Evolutionary conservation across 805 yeast species (phyloP), one percentile per base, ranked within the genome.

Genomic region (Yarrowia porcina): DNA sequence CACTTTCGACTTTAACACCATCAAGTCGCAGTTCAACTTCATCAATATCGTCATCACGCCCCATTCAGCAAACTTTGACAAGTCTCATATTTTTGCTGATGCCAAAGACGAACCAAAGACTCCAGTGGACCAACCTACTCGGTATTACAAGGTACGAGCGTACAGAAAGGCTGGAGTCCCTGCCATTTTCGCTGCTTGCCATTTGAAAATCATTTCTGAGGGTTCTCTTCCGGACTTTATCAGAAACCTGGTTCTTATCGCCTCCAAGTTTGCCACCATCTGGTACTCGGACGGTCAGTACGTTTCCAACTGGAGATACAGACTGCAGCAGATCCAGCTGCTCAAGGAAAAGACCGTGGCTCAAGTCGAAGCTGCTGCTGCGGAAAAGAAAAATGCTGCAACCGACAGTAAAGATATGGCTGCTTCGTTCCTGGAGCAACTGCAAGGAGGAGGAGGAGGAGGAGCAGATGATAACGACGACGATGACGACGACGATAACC

Each of bases 21-120:
- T 90, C 65, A 81, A 82, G 71, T 83, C 90, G 12, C 96, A 90
- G 74, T 90, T 90, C 79, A 90, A 87, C 67, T 90, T 90, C 72
- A 78, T 91, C 71, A 88, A 87, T 67, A 83, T 90, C 65, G 96
- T 89, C 36, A 83, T 90, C 27, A 79, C 86, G 6, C 96, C 96
- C 0, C 84, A 82, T 61, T 68, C 74, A 69, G 81, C 65, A 38
- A 68, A 56, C 25, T 64, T 63, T 41, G 52, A 54, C 32, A 38
- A 64, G 39, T 49, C 64, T 17, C 59, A 64, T 15, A 49, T 64
- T 20, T 63, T 38, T 28, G 54, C 50, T 5, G 66, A 63, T 15
- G 8, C 45, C 23, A 44, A 35, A 20, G 41, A 38, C 23, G 39
- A 49, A 21, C 33, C 52, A 21, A 42, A 33, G 23, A 30, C 27